phyloP scores from a whole-genome alignment of 768 basidiomycete genomes.

The Mrakia blollopis region DNA sequence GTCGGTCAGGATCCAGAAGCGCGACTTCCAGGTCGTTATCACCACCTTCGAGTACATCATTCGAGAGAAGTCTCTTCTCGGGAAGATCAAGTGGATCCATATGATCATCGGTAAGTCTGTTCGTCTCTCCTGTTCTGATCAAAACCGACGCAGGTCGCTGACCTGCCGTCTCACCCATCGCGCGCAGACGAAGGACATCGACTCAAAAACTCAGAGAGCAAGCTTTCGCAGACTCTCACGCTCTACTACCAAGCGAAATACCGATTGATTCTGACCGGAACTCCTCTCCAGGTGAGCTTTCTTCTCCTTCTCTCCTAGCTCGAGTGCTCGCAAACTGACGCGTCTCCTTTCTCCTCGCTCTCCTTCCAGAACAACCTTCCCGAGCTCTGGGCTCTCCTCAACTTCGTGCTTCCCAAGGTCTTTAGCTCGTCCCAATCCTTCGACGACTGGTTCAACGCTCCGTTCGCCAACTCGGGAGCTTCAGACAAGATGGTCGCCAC shows the following conservation, averaged over 20 bases:
- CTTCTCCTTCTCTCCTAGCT: neutral
- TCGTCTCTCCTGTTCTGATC: neutral
- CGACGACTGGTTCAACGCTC: slow-evolving; percentile 99
- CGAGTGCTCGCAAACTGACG: neutral
- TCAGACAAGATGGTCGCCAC: slow-evolving; percentile 94
- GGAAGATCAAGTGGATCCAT: slow-evolving; percentile 91
- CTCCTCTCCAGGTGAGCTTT: slow-evolving; percentile 63
- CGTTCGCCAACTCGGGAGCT: slow-evolving; percentile 95
- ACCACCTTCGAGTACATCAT: slow-evolving; percentile 98
- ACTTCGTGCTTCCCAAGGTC: slow-evolving; percentile 67
- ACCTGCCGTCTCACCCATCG: neutral
- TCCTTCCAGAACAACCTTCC: slow-evolving; percentile 44
- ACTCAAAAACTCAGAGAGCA: slow-evolving; percentile 92
- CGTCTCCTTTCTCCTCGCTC: neutral
- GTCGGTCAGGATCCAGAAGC: slow-evolving; percentile 63
- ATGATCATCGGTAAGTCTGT: slow-evolving; percentile 67
- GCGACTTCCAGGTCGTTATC: slow-evolving; percentile 83
- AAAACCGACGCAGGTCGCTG: neutral
- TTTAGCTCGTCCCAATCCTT: slow-evolving; percentile 99
- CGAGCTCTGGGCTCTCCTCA: slow-evolving; percentile 49
- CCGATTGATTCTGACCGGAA: slow-evolving; percentile 90
- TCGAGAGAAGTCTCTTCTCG: slow-evolving; percentile 84
- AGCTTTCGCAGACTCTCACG: slow-evolving; percentile 81
- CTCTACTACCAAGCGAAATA: slow-evolving; percentile 91
- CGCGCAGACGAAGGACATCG: slow-evolving; percentile 80